These are phyloP conservation scores for Capsella rubella DNA, from an alignment of 441 rosid genomes.

Conservation along the genomic window DNA sequence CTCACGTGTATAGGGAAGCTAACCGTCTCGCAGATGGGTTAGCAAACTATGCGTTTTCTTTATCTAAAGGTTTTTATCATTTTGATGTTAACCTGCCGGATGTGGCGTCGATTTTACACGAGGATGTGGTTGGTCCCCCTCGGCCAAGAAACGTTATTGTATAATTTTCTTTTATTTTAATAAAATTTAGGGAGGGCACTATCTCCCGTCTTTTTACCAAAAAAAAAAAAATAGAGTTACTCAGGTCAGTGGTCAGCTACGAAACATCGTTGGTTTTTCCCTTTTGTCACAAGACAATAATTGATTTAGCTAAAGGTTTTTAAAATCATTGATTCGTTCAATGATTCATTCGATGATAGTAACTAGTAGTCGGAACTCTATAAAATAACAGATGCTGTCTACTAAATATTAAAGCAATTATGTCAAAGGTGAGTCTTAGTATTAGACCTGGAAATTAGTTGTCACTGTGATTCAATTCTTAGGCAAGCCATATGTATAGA, in stretches of 20 bases:
- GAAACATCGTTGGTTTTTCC: background rate
- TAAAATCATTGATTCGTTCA: background rate
- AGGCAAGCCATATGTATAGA: background rate
- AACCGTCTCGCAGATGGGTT: too few relatives aligned
- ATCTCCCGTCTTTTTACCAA: too few relatives aligned
- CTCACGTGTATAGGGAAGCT: too few relatives aligned
- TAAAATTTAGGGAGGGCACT: too few relatives aligned
- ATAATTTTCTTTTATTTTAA: too few relatives aligned
- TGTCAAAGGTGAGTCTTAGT: background rate
- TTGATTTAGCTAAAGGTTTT: background rate
- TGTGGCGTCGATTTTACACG: too few relatives aligned
- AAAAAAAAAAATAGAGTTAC: too few relatives aligned
- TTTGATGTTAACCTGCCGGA: too few relatives aligned
- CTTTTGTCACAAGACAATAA: background rate
- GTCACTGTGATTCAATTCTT: background rate
- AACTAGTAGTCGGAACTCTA: background rate
- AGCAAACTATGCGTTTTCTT: too few relatives aligned
- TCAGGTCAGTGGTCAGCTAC: background rate
- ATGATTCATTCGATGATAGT: constrained; percentile 9
- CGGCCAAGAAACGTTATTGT: too few relatives aligned
- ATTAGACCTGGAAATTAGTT: background rate
- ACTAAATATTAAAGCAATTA: background rate
- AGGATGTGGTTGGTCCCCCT: too few relatives aligned
- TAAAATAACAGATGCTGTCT: background rate
- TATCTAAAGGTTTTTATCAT: too few relatives aligned